Conservation (phyloP, 768 basidiomycete genomes). For the Tricholoma flavovirens region DNA sequence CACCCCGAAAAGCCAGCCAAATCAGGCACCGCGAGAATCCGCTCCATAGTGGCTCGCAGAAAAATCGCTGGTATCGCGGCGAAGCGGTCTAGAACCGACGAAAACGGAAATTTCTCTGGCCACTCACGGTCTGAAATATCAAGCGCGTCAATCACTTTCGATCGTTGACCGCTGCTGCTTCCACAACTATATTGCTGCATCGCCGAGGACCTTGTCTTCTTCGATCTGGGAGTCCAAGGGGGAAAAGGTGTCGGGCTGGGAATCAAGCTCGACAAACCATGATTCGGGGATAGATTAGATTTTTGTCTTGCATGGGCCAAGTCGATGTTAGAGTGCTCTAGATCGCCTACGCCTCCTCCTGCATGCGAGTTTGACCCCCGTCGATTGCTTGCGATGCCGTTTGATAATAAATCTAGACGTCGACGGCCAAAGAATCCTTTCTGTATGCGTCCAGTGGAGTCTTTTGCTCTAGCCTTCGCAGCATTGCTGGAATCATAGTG, state of each 20-base stretch:
- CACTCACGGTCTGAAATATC: constrained; percentile 41
- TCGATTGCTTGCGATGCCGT: constrained; percentile 26
- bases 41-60: constrained; percentile 31
- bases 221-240: constrained; percentile 18
- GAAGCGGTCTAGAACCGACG: neutral
- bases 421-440: constrained; percentile 58
- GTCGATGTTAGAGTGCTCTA: constrained; percentile 11
- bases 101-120: neutral
- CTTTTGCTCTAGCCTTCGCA: constrained; percentile 52
- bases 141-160: constrained; percentile 34
- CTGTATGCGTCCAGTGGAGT: constrained; percentile 48
- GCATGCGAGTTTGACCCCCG: neutral
- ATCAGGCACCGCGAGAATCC: constrained; percentile 39
- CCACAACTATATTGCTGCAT: constrained; percentile 13
- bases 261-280: constrained; percentile 9
- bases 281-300: neutral
- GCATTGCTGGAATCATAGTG: constrained; percentile 40
- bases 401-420: constrained; percentile 47
- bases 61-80: constrained; percentile 23
- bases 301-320: constrained; percentile 18
- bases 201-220: neutral
- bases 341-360: neutral
- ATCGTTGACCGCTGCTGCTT: constrained; percentile 18
- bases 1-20: constrained; percentile 33
- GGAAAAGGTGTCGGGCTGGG: constrained; percentile 21